Base-by-base conservation (phyloP, 2,329 filamentous ascomycete species). In the Fusarium sp. region DNA sequence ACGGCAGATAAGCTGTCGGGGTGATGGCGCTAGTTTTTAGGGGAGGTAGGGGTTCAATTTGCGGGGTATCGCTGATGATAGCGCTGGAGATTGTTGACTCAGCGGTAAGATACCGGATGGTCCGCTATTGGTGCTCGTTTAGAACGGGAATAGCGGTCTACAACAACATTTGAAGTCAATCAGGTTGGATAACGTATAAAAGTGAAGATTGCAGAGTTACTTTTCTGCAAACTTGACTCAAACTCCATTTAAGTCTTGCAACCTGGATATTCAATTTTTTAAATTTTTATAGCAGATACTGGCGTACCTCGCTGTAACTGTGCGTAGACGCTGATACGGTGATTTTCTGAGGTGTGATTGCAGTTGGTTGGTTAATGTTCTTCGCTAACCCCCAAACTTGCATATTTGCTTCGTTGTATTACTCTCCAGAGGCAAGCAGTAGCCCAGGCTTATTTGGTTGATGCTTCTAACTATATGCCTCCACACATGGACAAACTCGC, bases 31-130 rank as follows among this genome's bases (percentile, higher is more conserved):
- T 25, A 21, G 18, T 13, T 31, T 18, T 21, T 26, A 39, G 30
- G 28, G 48, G 34, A 14, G 23, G 42, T 41, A 37, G 45, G 37
- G 43, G 48, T 19, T 21, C 8, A 26, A 10, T 65, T 61, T 66
- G 62, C 62, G 62, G 62, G 62, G 62, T 65, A 66, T 37, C 9
- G 34, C 34, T n/a, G 34, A 2, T 37, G 34, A 37, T 37, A 37
- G 34, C 34, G 34, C 34, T 37, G 34, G 18, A 37, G 18, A 10
- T 34, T 37, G 34, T 37, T 37, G 34, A 37, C 34, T 37, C 34
- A n/a, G 34, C 34, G 18, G 34, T n/a, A 6, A 10, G 18, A 37
- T 37, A 37, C 18, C 18, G 34, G n/a, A 12, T 7, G 34, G 18
- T 37, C 18, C 34, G 34, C 34, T 37, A 37, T n/a, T 37, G 34